phyloP scores from a whole-genome alignment of 495 filamentous ascomycete genomes.

The Durotheca rogersii region DNA sequence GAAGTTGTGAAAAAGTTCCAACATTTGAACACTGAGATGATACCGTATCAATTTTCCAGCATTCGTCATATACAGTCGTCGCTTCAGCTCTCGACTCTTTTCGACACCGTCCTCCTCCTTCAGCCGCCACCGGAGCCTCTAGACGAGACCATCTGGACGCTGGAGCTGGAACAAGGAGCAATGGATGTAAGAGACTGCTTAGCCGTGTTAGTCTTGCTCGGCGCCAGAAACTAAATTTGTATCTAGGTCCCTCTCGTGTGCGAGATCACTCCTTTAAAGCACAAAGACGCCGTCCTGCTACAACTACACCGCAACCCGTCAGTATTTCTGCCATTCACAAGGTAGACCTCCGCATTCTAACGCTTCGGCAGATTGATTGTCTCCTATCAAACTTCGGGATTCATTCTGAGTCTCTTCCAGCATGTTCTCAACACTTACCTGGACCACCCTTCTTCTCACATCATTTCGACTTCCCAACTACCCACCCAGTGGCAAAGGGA shows the following conservation, averaged over 20 bases:
- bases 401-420: slow-evolving; percentile 52
- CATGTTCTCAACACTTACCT: slow-evolving; percentile 40
- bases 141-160: slow-evolving; percentile 61
- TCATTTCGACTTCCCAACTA: slow-evolving; percentile 10
- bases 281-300: slow-evolving; percentile 46
- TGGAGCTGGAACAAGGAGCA: slow-evolving; percentile 64
- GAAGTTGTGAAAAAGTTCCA: slow-evolving; percentile 59
- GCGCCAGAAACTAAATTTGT: slow-evolving; percentile 12
- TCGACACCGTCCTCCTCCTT: slow-evolving; percentile 75
- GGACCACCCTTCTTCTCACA: slow-evolving; percentile 37
- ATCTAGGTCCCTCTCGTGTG: slow-evolving; percentile 62
- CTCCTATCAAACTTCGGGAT: slow-evolving; percentile 36
- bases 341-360: slow-evolving; percentile 9
- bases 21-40: slow-evolving; percentile 53
- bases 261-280: slow-evolving; percentile 57
- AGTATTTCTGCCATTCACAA: slow-evolving; percentile 11
- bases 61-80: slow-evolving; percentile 61
- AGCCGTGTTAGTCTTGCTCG: background rate
- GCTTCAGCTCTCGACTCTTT: slow-evolving; percentile 50
- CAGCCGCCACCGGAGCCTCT: slow-evolving; percentile 57
- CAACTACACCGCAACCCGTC: slow-evolving; percentile 48
- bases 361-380: slow-evolving; percentile 41
- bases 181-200: slow-evolving; percentile 64
- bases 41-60: slow-evolving; percentile 68
- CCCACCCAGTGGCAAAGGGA: slow-evolving; percentile 17